Percentiles rank a stretch among this genome's conserved stretches.
phyloP scores from a whole-genome alignment of 2,329 filamentous ascomycete species.

The Colletotrichum musicola region DNA sequence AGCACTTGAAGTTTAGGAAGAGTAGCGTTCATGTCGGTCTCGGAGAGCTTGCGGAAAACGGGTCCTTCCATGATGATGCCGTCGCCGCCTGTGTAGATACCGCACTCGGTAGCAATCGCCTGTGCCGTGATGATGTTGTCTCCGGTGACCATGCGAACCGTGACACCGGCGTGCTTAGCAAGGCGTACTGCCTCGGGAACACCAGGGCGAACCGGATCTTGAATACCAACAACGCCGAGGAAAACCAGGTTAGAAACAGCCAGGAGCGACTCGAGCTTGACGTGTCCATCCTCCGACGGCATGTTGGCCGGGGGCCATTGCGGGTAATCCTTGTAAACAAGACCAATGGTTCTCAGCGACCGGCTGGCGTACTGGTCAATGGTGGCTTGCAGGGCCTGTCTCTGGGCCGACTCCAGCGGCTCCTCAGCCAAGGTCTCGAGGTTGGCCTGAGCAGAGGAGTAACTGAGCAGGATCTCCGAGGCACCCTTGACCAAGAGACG shows the following conservation, averaged over 20 bases:
- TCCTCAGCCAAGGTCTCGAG: conserved; percentile 34
- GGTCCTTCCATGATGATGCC: conserved; percentile 68
- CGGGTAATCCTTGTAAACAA: conserved; percentile 50
- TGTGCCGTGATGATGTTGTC: conserved; percentile 59
- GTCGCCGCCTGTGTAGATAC: conserved; percentile 48
- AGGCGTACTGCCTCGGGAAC: conserved; percentile 72
- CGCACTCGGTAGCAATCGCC: conserved; percentile 57
- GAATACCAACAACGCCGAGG: conserved; percentile 69
- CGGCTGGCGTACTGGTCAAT: conserved; percentile 53
- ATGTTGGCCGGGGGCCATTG: conserved; percentile 63
- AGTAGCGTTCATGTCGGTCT: conserved; percentile 60
- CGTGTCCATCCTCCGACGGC: conserved; percentile 70
- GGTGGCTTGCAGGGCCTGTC: conserved; percentile 41
- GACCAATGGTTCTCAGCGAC: conserved; percentile 55
- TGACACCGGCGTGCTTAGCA: conserved; percentile 74
- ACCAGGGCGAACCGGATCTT: conserved; percentile 74
- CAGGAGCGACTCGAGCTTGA: conserved; percentile 30
- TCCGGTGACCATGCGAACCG: conserved; percentile 73
- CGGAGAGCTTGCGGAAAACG: conserved; percentile 69
- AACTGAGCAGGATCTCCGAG: conserved; percentile 61
- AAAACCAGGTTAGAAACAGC: conserved; percentile 49
- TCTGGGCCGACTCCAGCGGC: conserved; percentile 4
- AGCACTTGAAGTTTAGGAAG: conserved; percentile 75
- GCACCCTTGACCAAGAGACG: conserved; percentile 68
- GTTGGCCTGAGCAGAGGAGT: conserved; percentile 51